Percentiles rank a stretch among this genome's conserved stretches.
Evolutionary conservation across 345 rosid species (phyloP).

Genomic region (Laguncularia racemosa): DNA sequence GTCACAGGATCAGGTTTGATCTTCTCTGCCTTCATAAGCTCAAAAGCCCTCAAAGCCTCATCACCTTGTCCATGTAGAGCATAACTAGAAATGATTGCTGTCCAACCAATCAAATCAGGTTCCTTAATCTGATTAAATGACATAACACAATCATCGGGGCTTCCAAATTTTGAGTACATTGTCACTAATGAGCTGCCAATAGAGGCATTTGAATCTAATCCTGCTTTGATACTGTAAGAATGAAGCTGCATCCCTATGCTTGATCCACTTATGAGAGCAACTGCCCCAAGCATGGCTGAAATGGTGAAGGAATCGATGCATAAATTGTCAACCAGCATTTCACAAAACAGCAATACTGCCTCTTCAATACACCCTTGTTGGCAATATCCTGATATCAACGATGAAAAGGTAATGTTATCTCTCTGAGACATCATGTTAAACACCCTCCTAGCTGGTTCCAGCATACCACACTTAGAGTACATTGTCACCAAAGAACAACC

Average conservation of each 20-base stretch:
- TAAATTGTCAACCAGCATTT: conserved; percentile 34
- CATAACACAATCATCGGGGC: conserved; percentile 47
- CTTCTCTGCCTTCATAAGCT: conserved; percentile 40
- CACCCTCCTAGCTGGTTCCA: conserved; percentile 47
- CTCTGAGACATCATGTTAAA: conserved; percentile 48
- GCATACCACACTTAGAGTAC: conserved; percentile 45
- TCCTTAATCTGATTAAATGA: conserved; percentile 46
- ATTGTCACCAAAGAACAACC: conserved; percentile 47
- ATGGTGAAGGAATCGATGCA: conserved; percentile 41
- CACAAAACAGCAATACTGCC: conserved; percentile 39
- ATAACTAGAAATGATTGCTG: conserved; percentile 61
- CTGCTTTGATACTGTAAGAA: conserved; percentile 37
- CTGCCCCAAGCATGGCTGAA: conserved; percentile 50
- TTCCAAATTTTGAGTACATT: conserved; percentile 67
- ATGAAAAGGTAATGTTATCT: conserved; percentile 45
- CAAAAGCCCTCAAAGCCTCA: conserved; percentile 49
- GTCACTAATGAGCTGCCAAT: conserved; percentile 66
- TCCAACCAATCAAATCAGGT: conserved; percentile 69
- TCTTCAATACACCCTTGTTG: conserved; percentile 43
- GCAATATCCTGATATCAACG: conserved; percentile 57
- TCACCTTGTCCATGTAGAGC: conserved; percentile 65
- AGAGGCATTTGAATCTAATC: conserved; percentile 44
- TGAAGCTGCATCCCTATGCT: conserved; percentile 64
- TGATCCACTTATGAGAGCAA: conserved; percentile 27
- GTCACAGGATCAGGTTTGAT: conserved; percentile 61